Evolutionary conservation across 23 red algal genomes (phyloP), one percentile per base, ranked within the genome.

Genomic region (Chondrus crispus): DNA sequence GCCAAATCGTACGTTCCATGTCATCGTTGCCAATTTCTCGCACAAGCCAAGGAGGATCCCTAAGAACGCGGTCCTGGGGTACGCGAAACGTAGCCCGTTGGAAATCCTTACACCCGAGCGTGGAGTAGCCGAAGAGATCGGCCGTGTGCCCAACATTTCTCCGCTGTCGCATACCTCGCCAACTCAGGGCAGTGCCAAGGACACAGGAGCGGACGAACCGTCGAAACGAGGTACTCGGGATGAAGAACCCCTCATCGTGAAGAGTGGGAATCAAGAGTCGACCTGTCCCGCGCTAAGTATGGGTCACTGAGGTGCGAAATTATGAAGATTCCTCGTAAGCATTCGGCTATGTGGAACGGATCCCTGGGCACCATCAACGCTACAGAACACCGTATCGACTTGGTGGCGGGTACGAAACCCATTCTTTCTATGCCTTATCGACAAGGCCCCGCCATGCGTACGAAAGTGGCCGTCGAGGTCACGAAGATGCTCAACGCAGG

Each of bases 361-460:
- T 6, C 32, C 37, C 38, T 77, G 37, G 71, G 44, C 32, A 37
- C 32, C 22, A 77, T 77, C 1, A 48, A 77, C 0, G 1, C 1
- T 24, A 77, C 71, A 26, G 26, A 77, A 77, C 71, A 77, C 43
- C 71, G 38, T 38, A 77, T 77, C 38, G 11, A 77, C 43, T 48
- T 77, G 37, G 8, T 35, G 26, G 38, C 37, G 43, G 71, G 44
- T 26, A 48, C 71, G 32, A 24, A 38, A 37, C 71, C 13, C 29
- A 46, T 77, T 26, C 10, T 26, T 26, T 77, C 71, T n/a, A 42
- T 48, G 44, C 11, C 11, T 46, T 48, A 77, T 48, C 71, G 71
- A 46, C 8, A 42, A 42, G 71, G 13, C 44, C 71, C 2, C 28
- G 44, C 8, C 28, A 38, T 20, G 43, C 37, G 71, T 7, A 20